phyloP scores from a whole-genome alignment of 176 grass and related monocot species.

The Bromus sterilis region DNA sequence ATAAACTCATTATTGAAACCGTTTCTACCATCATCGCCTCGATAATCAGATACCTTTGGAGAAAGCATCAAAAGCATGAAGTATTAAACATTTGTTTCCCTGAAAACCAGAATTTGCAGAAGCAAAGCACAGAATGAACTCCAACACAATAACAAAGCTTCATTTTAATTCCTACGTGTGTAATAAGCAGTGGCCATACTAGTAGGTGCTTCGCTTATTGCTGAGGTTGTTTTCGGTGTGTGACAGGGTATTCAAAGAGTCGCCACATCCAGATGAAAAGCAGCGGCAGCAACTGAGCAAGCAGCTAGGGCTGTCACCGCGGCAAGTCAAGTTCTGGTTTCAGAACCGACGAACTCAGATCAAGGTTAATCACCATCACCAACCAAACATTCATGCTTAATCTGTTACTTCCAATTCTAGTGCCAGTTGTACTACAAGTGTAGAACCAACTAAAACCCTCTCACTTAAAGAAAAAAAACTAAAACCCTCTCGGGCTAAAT shows the following conservation, averaged over 20 bases:
- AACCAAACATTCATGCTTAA: neutral
- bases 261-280: slow-evolving; percentile 84
- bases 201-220: too few species aligned
- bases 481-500: too few species aligned
- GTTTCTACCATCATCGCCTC: too few species aligned
- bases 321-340: slow-evolving; percentile 98
- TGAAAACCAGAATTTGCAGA: neutral
- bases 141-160: neutral
- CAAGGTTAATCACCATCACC: slow-evolving; percentile 40
- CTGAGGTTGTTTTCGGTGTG: neutral
- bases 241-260: slow-evolving; percentile 74
- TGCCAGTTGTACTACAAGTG: too few species aligned
- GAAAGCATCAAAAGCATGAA: too few species aligned
- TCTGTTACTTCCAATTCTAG: neutral
- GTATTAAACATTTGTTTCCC: neutral
- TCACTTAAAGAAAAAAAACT: too few species aligned
- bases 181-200: too few species aligned
- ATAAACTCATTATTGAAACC: too few species aligned
- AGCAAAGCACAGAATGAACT: neutral
- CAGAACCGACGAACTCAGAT: slow-evolving; percentile 87
- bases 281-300: slow-evolving; percentile 69
- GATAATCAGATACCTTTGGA: too few species aligned
- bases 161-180: too few species aligned
- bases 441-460: too few species aligned
- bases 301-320: slow-evolving; percentile 59